Percentiles rank a stretch among this genome's conserved stretches.
phyloP scores from a whole-genome alignment of 2,329 filamentous ascomycete species.

The Fusarium ramigenum region DNA sequence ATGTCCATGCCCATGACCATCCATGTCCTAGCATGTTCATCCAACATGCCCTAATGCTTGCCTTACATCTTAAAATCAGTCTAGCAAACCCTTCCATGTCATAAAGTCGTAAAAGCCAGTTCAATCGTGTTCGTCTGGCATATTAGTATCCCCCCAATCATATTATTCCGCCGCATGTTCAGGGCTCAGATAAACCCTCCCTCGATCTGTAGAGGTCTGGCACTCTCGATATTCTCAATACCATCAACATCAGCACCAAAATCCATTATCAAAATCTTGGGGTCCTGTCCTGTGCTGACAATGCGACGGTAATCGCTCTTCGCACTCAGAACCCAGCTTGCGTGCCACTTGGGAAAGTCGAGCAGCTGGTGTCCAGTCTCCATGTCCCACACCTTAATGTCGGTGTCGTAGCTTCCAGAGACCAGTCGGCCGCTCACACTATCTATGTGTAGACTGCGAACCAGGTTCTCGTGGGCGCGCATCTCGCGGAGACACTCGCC shows the following conservation, averaged over 20 bases:
- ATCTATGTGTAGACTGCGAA: slow-evolving; percentile 91
- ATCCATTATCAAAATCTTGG: slow-evolving; percentile 91
- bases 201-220: slow-evolving; percentile 18
- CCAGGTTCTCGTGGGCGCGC: slow-evolving; percentile 83
- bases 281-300: slow-evolving; percentile 93
- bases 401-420: slow-evolving; percentile 93
- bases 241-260: slow-evolving; percentile 74
- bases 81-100: slow-evolving; percentile 35
- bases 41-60: slow-evolving; percentile 33
- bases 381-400: slow-evolving; percentile 94
- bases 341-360: slow-evolving; percentile 93
- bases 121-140: not conserved
- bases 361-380: slow-evolving; percentile 80
- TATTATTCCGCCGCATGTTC: not conserved
- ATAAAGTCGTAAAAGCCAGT: slow-evolving; percentile 36
- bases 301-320: slow-evolving; percentile 96
- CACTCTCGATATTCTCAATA: slow-evolving; percentile 67
- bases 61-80: slow-evolving; percentile 14
- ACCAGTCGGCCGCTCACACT: slow-evolving; percentile 85
- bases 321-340: slow-evolving; percentile 94
- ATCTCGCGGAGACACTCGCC: slow-evolving; percentile 85
- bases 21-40: slow-evolving; percentile 8
- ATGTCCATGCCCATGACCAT: slow-evolving; percentile 4
- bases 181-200: slow-evolving; percentile 41
- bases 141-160: slow-evolving; percentile 8